Conservation (phyloP, 169 alveolate genomes). For the Cryptosporidium baileyi region DNA sequence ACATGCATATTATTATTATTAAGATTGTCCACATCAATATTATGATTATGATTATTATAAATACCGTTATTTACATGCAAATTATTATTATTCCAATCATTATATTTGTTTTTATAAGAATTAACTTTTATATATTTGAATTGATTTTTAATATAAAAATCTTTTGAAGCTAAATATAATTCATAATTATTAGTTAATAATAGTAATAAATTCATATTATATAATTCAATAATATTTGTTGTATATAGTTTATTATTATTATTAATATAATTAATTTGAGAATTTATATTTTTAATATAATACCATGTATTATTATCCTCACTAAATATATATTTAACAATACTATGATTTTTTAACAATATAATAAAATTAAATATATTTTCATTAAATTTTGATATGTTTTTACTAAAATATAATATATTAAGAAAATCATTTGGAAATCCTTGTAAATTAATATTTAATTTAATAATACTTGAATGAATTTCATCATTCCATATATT, state of each 20-base stretch:
- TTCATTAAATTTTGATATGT: neutral
- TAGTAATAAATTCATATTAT: neutral
- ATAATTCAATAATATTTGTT: neutral
- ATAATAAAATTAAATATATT: neutral
- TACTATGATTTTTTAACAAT: neutral
- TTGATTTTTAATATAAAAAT: neutral
- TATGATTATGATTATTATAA: no score
- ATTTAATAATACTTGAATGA: neutral
- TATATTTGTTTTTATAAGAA: neutral
- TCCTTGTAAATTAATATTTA: neutral
- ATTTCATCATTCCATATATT: constrained; percentile 41
- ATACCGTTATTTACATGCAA: neutral
- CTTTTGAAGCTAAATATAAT: neutral
- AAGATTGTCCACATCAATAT: no score
- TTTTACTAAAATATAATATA: neutral
- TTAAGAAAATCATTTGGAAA: neutral
- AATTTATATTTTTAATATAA: neutral
- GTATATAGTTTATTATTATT: neutral
- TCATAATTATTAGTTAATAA: constrained; percentile 14
- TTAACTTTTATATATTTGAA: constrained; percentile 3
- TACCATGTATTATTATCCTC: constrained; percentile 7
- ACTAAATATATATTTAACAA: constrained; percentile 1
- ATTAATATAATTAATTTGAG: neutral
- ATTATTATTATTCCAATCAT: no score
- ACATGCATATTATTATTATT: constrained; percentile 9